Evolutionary conservation across 2,329 filamentous ascomycete genomes (phyloP).

Genomic region (Arthrobotrys megalospora): DNA sequence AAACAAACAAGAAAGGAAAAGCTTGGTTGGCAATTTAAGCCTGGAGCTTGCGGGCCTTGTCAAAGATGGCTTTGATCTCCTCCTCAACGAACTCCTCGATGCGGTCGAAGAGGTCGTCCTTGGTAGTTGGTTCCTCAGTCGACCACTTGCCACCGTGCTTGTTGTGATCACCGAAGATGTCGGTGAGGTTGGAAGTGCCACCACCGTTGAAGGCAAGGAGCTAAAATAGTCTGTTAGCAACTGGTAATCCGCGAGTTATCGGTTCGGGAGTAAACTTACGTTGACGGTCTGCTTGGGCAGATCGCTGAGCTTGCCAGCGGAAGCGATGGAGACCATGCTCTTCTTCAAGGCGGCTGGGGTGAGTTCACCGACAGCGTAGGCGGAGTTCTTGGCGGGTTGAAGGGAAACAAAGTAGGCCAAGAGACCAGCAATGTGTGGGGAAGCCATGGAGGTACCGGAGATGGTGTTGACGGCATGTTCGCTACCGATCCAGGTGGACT

Average conservation of each 20-base stretch:
- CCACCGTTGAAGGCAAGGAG: conserved; percentile 99
- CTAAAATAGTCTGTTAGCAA: conserved; percentile 65
- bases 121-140: conserved; percentile 6
- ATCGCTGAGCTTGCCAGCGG: conserved; percentile 81
- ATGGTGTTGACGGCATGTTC: conserved; percentile 98
- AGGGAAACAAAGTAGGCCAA: conserved; percentile 98
- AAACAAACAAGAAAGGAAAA: conserved; percentile 1
- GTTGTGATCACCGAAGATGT: conserved; percentile 84
- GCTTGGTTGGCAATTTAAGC: conserved; percentile 7
- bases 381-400: conserved; percentile 89
- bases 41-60: conserved; percentile 55
- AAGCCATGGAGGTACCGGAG: conserved; percentile 99
- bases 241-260: conserved; percentile 59
- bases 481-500: conserved; percentile 98
- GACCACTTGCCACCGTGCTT: conserved; percentile 68
- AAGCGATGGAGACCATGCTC: conserved; percentile 86
- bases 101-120: conserved; percentile 46
- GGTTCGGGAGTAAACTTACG: conserved; percentile 69
- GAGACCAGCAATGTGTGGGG: conserved; percentile 95
- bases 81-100: conserved; percentile 59
- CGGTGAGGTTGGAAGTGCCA: conserved; percentile 89
- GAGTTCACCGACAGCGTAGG: conserved; percentile 89
- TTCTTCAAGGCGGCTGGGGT: conserved; percentile 95
- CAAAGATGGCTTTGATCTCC: conserved; percentile 60
- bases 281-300: conserved; percentile 90